Base-by-base conservation (phyloP, 441 rosid species). In the Arabidopsis lyrata region DNA sequence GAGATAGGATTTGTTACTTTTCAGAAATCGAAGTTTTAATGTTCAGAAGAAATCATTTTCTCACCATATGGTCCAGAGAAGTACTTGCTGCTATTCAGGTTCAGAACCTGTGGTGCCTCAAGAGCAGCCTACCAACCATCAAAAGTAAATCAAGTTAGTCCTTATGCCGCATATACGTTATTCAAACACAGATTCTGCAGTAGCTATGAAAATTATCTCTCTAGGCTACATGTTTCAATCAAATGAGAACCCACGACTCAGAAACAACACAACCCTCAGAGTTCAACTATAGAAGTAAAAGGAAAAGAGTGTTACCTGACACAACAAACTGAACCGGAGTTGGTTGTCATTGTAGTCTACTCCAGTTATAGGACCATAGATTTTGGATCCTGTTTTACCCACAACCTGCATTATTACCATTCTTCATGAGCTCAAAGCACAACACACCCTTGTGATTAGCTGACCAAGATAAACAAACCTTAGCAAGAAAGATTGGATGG, bases 401-500 rank as follows among this genome's bases (percentile, higher is more conserved):
- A 89, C 74, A 39, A 94, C 97, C 98, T 93, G 57, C 60, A 77
- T 39, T 24, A 16, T 59, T 24, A 16, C 57, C 34, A 14, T 24
- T 52, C 70, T 45, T 66, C 18, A 63, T 47, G 55, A 56, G 68
- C 35, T 18, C 73, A 75, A 20, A 39, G 52, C 58, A 69, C 44
- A 71, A 75, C 2, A 58, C 18, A 61, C 12, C 16, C 22, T 52
- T 27, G 35, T 44, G 45, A 42, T 11, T 34, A 53, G 15, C 36
- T 56, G 47, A 35, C 24, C 32, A 57, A 56, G 65, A 70, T 24
- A 49, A 70, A 53, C 15, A 60, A 42, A 91, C 98, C 97, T 85
- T 90, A 77, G 81, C 97, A 66, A 94, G 97, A 84, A 94, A 94
- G 84, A 83, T 20, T 5, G 97, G 99, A 80, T 94, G 99, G 81